These are phyloP conservation scores for Hordeum marinum DNA, from an alignment of 176 grass and related monocot species.

Conservation along the genomic window DNA sequence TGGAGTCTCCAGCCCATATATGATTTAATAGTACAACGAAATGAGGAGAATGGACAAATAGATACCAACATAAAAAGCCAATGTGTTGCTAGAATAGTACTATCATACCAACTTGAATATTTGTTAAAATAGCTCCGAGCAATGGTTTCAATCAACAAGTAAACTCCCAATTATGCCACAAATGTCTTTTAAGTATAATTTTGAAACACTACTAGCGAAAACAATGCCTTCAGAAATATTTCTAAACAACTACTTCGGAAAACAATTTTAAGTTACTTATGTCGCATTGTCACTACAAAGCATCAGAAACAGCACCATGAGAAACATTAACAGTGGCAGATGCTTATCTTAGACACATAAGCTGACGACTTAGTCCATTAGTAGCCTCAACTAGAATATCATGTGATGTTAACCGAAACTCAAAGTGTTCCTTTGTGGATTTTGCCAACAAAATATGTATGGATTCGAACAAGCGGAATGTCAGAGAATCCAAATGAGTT, in stretches of 20 bases:
- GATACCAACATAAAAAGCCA: not conserved
- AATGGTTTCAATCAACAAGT: not conserved
- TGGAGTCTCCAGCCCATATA: not conserved
- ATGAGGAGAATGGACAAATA: not conserved
- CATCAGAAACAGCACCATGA: not conserved
- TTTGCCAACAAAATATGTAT: not conserved
- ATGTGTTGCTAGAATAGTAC: not conserved
- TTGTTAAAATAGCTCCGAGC: not conserved
- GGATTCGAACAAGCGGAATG: not conserved
- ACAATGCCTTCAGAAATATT: constrained; percentile 3
- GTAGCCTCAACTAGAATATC: not conserved
- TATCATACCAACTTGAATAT: not conserved
- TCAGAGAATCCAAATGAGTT: not conserved
- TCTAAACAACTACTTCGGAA: not conserved
- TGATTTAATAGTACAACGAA: not conserved
- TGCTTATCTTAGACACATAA: not conserved
- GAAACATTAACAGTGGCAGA: not conserved
- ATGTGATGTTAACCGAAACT: not conserved
- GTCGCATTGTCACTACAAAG: not conserved
- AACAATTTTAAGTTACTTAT: not conserved
- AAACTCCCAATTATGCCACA: not conserved
- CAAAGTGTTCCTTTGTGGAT: not conserved
- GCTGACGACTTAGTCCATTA: not conserved
- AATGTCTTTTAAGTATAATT: not conserved
- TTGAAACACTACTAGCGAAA: not conserved